Evolutionary conservation across 208 protist species (phyloP).

Genomic region (Entamoeba histolytica): DNA sequence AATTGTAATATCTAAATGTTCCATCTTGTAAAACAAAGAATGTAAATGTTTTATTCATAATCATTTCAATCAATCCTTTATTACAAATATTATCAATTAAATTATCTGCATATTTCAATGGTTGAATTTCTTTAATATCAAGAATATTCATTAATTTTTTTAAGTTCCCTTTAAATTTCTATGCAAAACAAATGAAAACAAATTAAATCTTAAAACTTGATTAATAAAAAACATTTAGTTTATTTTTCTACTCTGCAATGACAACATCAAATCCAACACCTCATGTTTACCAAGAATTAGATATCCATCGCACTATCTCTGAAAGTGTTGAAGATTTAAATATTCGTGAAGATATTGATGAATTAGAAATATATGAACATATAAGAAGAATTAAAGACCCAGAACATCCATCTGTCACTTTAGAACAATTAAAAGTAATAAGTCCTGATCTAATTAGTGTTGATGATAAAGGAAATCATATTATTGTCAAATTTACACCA

Average conservation of each 20-base stretch:
- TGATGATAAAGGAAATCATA: slow-evolving; percentile 40
- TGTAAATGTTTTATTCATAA: not conserved
- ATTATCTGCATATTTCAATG: not conserved
- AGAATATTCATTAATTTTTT: not conserved
- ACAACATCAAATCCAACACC: not conserved
- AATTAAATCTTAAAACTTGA: no score
- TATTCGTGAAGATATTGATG: not conserved
- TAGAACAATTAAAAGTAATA: slow-evolving; percentile 84
- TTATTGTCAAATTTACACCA: slow-evolving; percentile 75
- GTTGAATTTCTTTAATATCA: not conserved
- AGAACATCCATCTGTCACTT: slow-evolving; percentile 74
- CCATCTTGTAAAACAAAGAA: not conserved
- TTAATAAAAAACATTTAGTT: no score
- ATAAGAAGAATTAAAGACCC: slow-evolving; percentile 82
- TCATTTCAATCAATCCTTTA: not conserved
- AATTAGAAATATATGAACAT: not conserved
- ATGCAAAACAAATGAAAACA: no score
- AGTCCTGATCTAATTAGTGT: slow-evolving; percentile 59
- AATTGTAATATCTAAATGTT: not conserved
- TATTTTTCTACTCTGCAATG: not conserved
- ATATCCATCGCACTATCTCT: not conserved
- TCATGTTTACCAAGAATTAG: not conserved
- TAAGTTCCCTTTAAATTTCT: no score
- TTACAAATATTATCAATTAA: not conserved
- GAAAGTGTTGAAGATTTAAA: not conserved